Evolutionary conservation across 202 grass and related monocot genomes (phyloP).

Genomic region (Elaeis oleifera): DNA sequence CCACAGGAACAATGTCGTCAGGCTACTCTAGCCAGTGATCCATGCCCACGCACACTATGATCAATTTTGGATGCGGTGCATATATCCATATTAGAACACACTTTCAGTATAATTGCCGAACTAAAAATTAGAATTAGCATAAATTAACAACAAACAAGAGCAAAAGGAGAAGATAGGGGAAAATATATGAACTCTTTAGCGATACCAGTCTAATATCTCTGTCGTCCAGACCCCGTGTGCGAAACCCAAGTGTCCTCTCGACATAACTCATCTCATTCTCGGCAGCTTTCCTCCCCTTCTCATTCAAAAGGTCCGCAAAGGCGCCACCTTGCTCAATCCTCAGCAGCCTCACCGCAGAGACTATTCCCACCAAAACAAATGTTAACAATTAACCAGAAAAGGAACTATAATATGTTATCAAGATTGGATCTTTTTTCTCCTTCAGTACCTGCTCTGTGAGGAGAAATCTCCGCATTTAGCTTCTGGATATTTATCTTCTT

Average conservation of each 20-base stretch:
- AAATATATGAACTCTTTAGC: slow-evolving; percentile 7
- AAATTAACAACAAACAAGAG: slow-evolving; percentile 9
- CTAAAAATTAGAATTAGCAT: background rate
- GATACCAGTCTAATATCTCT: slow-evolving; percentile 90
- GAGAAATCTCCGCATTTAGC: slow-evolving; percentile 31
- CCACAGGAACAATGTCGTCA: too few species aligned
- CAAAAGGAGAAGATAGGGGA: background rate
- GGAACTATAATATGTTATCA: too few species aligned
- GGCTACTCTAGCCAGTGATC: too few species aligned
- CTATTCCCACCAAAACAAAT: slow-evolving; percentile 27
- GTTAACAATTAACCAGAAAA: slow-evolving; percentile 14
- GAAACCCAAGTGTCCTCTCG: slow-evolving; percentile 75
- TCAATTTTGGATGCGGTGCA: too few species aligned
- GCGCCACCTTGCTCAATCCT: slow-evolving; percentile 80
- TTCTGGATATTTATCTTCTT: slow-evolving; percentile 11
- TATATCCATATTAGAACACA: too few species aligned
- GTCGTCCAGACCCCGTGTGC: slow-evolving; percentile 56
- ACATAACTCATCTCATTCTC: slow-evolving; percentile 86
- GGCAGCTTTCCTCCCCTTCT: slow-evolving; percentile 42
- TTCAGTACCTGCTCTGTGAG: slow-evolving; percentile 48
- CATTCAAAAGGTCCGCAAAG: slow-evolving; percentile 84
- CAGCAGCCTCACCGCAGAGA: slow-evolving; percentile 74
- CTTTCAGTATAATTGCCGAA: too few species aligned
- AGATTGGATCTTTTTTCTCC: too few species aligned
- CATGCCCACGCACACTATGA: too few species aligned